Evolutionary conservation across 257 asterid genomes (phyloP).

Genomic region (Buddleja alternifolia): DNA sequence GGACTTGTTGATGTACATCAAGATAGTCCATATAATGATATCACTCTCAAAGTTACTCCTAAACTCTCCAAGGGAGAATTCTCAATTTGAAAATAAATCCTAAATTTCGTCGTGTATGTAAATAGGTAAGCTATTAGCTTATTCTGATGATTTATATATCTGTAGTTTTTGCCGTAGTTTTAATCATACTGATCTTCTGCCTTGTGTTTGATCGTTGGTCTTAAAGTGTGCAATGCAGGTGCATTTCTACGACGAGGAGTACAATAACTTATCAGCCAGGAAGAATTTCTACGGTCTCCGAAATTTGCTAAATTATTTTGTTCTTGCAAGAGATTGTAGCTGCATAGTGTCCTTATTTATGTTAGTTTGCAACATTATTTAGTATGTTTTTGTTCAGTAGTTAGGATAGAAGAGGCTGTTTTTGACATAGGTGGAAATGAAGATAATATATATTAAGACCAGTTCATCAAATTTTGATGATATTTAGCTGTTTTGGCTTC

Average conservation of each 20-base stretch:
- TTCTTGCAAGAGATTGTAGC: not conserved
- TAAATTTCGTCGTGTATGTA: constrained; percentile 23
- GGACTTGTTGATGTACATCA: constrained; percentile 62
- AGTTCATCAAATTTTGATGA: no score
- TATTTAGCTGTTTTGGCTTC: no score
- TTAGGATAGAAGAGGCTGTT: not conserved
- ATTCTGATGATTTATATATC: not conserved
- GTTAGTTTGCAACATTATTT: not conserved
- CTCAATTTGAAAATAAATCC: constrained; percentile 29
- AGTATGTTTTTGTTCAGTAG: not conserved
- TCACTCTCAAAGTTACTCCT: constrained; percentile 57
- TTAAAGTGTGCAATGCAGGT: constrained; percentile 26
- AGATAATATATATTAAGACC: not conserved
- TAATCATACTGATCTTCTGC: not conserved
- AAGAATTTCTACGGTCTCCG: constrained; percentile 1
- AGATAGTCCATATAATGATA: constrained; percentile 57
- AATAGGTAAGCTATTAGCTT: constrained; percentile 34
- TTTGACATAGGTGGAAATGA: not conserved
- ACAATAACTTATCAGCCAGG: not conserved
- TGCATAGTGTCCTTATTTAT: no score
- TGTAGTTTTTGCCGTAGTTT: no score
- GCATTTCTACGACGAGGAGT: not conserved
- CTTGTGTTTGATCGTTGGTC: constrained; percentile 2
- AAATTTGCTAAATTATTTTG: constrained; percentile 12
- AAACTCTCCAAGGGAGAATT: constrained; percentile 62